Percentiles rank a stretch among this genome's conserved stretches.
phyloP scores from a whole-genome alignment of 2,329 filamentous ascomycete genomes.

The Raffaelea arxii region DNA sequence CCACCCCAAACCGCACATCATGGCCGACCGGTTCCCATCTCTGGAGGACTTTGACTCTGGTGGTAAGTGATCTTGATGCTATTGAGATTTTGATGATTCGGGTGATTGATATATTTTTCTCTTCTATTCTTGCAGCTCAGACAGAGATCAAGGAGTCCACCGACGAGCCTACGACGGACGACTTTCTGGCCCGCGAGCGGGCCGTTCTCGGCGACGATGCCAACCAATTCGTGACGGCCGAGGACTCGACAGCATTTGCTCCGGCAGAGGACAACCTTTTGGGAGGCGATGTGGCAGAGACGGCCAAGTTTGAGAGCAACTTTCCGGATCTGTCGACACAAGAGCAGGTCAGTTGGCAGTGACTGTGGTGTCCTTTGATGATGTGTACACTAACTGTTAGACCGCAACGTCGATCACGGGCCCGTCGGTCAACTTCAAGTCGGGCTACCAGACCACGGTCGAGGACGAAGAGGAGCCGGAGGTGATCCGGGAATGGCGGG shows the following conservation, averaged over 20 bases:
- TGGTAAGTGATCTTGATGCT: conserved; percentile 29
- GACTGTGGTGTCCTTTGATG: too few relatives aligned
- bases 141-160: conserved; percentile 51
- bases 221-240: conserved; percentile 72
- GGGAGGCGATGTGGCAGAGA: conserved; percentile 43
- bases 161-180: conserved; percentile 54
- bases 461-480: conserved; percentile 75
- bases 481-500: conserved; percentile 85
- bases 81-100: neutral
- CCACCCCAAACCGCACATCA: conserved; percentile 24
- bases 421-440: conserved; percentile 52
- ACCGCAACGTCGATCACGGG: conserved; percentile 61
- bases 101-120: conserved; percentile 9
- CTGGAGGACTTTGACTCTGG: conserved; percentile 67
- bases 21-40: conserved; percentile 73
- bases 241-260: conserved; percentile 40
- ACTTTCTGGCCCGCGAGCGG: conserved; percentile 88
- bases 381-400: neutral
- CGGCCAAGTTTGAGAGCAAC: conserved; percentile 67
- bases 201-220: conserved; percentile 88
- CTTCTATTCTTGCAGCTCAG: conserved; percentile 48
- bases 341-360: conserved; percentile 63
- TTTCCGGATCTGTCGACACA: conserved; percentile 67
- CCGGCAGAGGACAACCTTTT: conserved; percentile 62
- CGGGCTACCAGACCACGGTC: conserved; percentile 46